Evolutionary conservation across 2,329 filamentous ascomycete genomes (phyloP).

Genomic region (Celoporthe dispersa): DNA sequence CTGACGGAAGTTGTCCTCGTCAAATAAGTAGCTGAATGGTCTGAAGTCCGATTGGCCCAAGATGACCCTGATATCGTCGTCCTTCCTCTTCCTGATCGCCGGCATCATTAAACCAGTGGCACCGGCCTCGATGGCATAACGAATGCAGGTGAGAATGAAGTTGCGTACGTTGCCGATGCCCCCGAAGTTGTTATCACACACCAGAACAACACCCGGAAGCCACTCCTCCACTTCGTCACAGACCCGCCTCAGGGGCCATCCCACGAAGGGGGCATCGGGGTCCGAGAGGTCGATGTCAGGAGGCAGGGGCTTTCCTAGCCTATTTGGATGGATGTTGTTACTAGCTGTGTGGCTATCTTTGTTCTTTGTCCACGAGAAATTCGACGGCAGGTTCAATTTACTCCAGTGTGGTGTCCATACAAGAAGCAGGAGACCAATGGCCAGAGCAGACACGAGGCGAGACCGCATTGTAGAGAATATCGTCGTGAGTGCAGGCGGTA

Average conservation of each 20-base stretch:
- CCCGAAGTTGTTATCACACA: constrained; percentile 56
- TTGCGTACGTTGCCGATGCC: constrained; percentile 56
- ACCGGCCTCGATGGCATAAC: constrained; percentile 54
- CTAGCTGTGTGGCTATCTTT: background rate
- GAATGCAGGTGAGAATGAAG: constrained; percentile 54
- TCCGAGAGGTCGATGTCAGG: constrained; percentile 43
- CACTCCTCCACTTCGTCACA: constrained; percentile 48
- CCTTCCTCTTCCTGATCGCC: constrained; percentile 48
- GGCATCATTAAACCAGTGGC: constrained; percentile 52
- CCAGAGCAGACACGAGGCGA: constrained; percentile 4
- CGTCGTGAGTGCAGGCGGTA: no score
- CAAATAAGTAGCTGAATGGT: constrained; percentile 52
- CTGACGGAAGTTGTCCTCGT: constrained; percentile 48
- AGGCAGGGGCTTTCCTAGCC: constrained; percentile 21
- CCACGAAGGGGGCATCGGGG: constrained; percentile 48
- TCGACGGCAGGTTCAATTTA: constrained; percentile 5
- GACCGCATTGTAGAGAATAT: background rate
- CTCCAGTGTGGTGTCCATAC: constrained; percentile 21
- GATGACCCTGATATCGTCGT: constrained; percentile 46
- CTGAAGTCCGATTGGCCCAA: constrained; percentile 41
- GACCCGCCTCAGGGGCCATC: constrained; percentile 49
- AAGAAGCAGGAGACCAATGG: constrained; percentile 13
- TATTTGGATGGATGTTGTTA: background rate
- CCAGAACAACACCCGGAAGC: constrained; percentile 49
- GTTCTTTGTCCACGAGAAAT: constrained; percentile 13